phyloP scores from a whole-genome alignment of 495 filamentous ascomycete genomes.

The Amphirosellinia nigrospora region DNA sequence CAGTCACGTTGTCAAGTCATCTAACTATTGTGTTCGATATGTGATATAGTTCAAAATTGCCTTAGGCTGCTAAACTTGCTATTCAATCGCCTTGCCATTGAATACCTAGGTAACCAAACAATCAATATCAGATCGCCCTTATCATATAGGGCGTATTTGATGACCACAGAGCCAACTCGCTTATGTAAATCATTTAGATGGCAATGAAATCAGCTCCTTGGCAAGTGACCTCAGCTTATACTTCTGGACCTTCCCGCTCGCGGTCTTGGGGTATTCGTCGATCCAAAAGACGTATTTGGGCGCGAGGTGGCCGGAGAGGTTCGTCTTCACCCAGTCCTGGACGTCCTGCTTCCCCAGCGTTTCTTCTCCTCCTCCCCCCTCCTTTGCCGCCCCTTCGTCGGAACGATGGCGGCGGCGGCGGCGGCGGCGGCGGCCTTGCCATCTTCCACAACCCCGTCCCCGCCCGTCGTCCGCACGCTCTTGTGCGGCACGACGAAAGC shows the following conservation, averaged over 20 bases:
- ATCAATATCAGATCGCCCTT: neutral
- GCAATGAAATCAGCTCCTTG: slow-evolving; percentile 32
- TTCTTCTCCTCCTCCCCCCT: slow-evolving; percentile 25
- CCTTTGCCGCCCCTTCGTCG: neutral
- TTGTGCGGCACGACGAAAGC: slow-evolving; percentile 73
- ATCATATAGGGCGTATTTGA: neutral
- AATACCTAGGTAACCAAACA: neutral
- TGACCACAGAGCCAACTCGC: neutral
- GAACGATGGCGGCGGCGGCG: neutral
- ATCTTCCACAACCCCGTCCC: slow-evolving; percentile 26
- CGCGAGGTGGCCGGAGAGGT: slow-evolving; percentile 77
- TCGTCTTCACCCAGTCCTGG: slow-evolving; percentile 71
- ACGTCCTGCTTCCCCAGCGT: slow-evolving; percentile 62
- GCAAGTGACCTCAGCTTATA: slow-evolving; percentile 76
- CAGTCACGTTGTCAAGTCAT: neutral
- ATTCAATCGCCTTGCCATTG: neutral
- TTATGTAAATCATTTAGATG: neutral
- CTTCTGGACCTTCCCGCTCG: slow-evolving; percentile 97
- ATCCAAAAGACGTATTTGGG: slow-evolving; percentile 92
- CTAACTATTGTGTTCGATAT: neutral
- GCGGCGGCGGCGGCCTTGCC: neutral
- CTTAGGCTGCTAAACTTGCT: neutral
- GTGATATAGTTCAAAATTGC: neutral
- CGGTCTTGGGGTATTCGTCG: slow-evolving; percentile 85
- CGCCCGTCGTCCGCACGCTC: slow-evolving; percentile 42